Conservation (phyloP, 176 grass and related monocot genomes). For the Poa pratensis region DNA sequence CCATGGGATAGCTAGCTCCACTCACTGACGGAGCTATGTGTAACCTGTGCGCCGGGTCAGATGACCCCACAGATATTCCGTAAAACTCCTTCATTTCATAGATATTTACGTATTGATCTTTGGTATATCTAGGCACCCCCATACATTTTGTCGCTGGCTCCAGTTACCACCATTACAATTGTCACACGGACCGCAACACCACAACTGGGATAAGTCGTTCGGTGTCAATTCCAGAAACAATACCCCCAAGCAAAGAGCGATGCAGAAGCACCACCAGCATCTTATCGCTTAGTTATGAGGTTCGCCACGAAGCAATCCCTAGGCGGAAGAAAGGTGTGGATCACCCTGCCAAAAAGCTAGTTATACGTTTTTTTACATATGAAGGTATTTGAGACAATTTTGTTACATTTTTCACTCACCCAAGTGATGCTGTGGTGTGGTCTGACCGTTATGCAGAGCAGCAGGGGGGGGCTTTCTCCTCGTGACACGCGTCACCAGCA, state of each 20-base stretch:
- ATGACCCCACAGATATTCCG: too few relatives aligned
- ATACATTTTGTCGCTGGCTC: too few relatives aligned
- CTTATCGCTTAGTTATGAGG: background rate
- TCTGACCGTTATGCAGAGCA: slow-evolving; percentile 16
- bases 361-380: too few relatives aligned
- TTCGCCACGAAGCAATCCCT: background rate
- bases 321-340: background rate
- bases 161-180: background rate
- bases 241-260: too few relatives aligned
- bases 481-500: slow-evolving; percentile 59
- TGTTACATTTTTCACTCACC: background rate
- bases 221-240: background rate
- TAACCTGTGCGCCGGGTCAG: too few relatives aligned
- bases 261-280: background rate
- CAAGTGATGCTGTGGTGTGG: background rate
- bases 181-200: background rate
- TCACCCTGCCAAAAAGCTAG: background rate
- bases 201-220: background rate
- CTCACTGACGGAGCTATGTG: too few relatives aligned
- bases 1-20: too few relatives aligned
- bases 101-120: too few relatives aligned
- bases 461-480: slow-evolving; percentile 43
- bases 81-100: too few relatives aligned
- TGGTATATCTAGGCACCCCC: too few relatives aligned
- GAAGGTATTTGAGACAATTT: too few relatives aligned